phyloP scores from a whole-genome alignment of 345 rosid genomes.

The Hibiscus tridactylites region DNA sequence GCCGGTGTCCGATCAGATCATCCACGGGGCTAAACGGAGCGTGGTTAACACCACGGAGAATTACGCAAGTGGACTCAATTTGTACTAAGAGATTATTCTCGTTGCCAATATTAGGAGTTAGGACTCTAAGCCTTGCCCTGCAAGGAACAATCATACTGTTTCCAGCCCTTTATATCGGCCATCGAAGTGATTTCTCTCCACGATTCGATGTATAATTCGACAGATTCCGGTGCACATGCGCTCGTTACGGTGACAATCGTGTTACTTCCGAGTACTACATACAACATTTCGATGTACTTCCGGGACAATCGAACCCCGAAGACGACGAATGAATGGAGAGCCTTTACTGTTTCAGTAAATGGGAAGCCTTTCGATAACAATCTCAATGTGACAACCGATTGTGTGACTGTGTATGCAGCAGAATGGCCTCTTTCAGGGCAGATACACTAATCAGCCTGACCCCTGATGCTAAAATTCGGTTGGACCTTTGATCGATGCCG shows the following conservation, averaged over 20 bases:
- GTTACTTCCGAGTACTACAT: constrained; percentile 39
- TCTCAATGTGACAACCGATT: too few species aligned
- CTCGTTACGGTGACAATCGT: constrained; percentile 42
- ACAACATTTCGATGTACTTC: too few species aligned
- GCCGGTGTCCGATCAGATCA: constrained; percentile 59
- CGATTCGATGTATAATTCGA: constrained; percentile 54
- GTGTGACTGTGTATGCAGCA: too few species aligned
- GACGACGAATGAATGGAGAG: too few species aligned
- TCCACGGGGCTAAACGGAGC: constrained; percentile 59
- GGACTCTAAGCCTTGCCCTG: constrained; percentile 61
- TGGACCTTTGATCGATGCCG: too few species aligned
- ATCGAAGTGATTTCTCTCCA: constrained; percentile 60
- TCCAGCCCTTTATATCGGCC: constrained; percentile 68
- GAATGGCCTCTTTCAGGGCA: too few species aligned
- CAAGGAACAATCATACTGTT: constrained; percentile 48
- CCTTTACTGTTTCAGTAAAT: too few species aligned
- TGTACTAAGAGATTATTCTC: constrained; percentile 63
- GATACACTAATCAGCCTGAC: too few species aligned
- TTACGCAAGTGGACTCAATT: constrained; percentile 52
- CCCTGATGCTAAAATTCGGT: too few species aligned
- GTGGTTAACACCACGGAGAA: constrained; percentile 70
- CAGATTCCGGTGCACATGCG: constrained; percentile 38
- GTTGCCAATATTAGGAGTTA: constrained; percentile 25
- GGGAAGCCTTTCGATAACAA: too few species aligned
- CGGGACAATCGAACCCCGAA: too few species aligned